phyloP scores from a whole-genome alignment of 169 alveolate genomes.

The Plasmodium reichenowi region DNA sequence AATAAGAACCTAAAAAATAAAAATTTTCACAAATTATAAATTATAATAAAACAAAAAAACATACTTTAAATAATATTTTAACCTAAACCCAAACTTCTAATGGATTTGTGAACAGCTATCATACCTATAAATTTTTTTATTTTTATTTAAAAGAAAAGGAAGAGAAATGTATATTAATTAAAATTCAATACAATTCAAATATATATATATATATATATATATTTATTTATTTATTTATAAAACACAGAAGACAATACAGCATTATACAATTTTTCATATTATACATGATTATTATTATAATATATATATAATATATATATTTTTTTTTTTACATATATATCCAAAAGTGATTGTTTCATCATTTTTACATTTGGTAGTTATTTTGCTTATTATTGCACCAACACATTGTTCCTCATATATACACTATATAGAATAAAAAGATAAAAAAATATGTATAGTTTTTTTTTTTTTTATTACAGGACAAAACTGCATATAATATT shows the following conservation, averaged over 20 bases:
- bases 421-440: constrained; percentile 23
- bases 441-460: neutral
- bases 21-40: neutral
- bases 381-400: constrained; percentile 70
- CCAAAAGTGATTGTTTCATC: constrained; percentile 67
- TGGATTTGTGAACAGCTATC: constrained; percentile 75
- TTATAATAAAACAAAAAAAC: constrained; percentile 11
- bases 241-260: no score
- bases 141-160: constrained; percentile 16
- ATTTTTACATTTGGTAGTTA: constrained; percentile 56
- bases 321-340: constrained; percentile 68
- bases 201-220: no score
- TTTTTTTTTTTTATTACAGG: neutral
- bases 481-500: no score
- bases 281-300: constrained; percentile 14
- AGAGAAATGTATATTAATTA: constrained; percentile 6
- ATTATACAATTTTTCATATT: no score
- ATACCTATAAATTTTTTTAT: constrained; percentile 54
- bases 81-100: constrained; percentile 71
- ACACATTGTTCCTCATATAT: constrained; percentile 61
- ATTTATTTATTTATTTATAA: no score
- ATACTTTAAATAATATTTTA: constrained; percentile 11
- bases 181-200: no score
- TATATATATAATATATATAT: neutral
- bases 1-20: constrained; percentile 56